These are phyloP conservation scores for Ceratocystis destructans DNA, from an alignment of 2,329 filamentous ascomycete genomes.

Conservation along the genomic window DNA sequence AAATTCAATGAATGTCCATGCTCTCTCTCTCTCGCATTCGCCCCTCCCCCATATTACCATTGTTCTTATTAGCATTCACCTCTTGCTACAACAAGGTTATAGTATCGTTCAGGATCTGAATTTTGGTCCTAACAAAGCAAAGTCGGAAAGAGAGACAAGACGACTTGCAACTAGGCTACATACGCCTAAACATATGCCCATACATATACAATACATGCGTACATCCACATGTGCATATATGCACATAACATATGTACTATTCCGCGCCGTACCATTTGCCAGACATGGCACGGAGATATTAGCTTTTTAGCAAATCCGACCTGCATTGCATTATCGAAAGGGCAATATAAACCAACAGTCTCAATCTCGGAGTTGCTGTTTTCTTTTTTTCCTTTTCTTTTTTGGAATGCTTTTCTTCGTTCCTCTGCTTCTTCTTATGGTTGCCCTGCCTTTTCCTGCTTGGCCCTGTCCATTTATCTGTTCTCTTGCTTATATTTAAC, in stretches of 20 bases:
- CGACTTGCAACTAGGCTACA: background rate
- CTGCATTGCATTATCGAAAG: constrained; percentile 5
- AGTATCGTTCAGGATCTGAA: background rate
- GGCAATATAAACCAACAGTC: constrained; percentile 3
- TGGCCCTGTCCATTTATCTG: background rate
- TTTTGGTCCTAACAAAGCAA: background rate
- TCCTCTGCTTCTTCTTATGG: background rate
- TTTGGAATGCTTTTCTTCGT: constrained; percentile 8
- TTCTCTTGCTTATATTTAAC: background rate
- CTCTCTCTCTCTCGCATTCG: no score
- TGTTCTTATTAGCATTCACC: background rate
- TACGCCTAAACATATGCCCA: background rate
- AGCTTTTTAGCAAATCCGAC: background rate
- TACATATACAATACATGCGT: background rate
- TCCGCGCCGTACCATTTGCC: background rate
- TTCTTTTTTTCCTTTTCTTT: background rate
- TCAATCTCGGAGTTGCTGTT: background rate
- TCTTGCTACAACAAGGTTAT: background rate
- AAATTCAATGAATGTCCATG: no score
- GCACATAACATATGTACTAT: background rate
- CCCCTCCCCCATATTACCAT: no score
- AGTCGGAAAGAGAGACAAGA: background rate
- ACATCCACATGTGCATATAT: background rate
- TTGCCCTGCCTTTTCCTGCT: background rate
- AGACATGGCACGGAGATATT: background rate